phyloP scores from a whole-genome alignment of 805 yeast genomes.

The Saccharomycodes ludwigii region DNA sequence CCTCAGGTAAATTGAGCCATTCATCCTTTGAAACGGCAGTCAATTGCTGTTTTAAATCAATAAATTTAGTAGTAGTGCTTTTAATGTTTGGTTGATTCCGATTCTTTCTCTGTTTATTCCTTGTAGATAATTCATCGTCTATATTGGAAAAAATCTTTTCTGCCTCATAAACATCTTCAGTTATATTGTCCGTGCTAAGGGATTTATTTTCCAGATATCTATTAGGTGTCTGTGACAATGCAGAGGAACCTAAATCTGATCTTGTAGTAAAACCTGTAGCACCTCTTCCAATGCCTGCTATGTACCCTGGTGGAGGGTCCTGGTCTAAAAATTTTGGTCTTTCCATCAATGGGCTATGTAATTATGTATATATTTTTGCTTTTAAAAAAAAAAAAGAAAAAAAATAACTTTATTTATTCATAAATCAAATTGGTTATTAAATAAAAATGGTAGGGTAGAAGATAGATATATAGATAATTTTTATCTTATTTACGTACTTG shows the following conservation, averaged over 20 bases:
- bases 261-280: constrained; percentile 87
- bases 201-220: constrained; percentile 14
- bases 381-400: no score
- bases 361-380: no score
- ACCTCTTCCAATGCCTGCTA: constrained; percentile 91
- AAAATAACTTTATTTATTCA: no score
- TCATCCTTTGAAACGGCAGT: constrained; percentile 49
- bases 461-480: no score
- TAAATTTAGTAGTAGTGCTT: constrained; percentile 41
- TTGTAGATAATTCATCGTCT: constrained; percentile 8
- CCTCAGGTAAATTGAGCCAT: constrained; percentile 81
- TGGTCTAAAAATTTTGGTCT: constrained; percentile 62
- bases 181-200: constrained; percentile 13
- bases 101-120: constrained; percentile 14
- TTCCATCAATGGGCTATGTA: no score
- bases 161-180: constrained; percentile 15
- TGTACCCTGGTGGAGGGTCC: constrained; percentile 80
- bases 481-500: no score
- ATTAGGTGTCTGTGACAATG: constrained; percentile 21
- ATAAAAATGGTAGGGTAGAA: no score
- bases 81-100: constrained; percentile 12
- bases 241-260: constrained; percentile 53
- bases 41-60: constrained; percentile 55
- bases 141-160: constrained; percentile 23
- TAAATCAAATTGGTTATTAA: no score